Base-by-base conservation (phyloP, 495 filamentous ascomycete species). In the Talaromyces liani region DNA sequence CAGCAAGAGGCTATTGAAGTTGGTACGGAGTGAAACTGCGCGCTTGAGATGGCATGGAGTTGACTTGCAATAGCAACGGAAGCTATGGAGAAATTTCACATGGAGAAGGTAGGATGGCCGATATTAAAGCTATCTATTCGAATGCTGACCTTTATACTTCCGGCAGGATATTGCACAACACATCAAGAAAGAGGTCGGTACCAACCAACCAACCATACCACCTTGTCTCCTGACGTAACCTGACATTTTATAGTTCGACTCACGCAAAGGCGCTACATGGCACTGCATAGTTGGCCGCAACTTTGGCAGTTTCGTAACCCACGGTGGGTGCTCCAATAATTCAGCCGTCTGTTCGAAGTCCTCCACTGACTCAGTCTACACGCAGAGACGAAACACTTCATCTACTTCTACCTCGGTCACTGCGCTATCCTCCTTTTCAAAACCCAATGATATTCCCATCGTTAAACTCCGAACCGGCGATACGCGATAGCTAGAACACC, bases 321-420 rank as follows among this genome's bases (percentile, higher is more conserved):
- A 99, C 71, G 94, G 93, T 96, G 84, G 64, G 82, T 58, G n/a
- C n/a, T 22, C 2, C 45, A 9, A 20, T 12, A 7, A 8, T 49
- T 8, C 45, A 20, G 18, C n/a, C 4, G 7, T 45, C n/a, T 29
- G 51, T 18, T 36, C 27, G 34, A 20, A 22, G 41, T 31, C 24
- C 2, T 31, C 24, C 25, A 39, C 36, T 65, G n/a, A 49, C 22
- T 54, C 31, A 56, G 16, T 20, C 45, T 18, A 49, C 16, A 20
- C 27, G 4, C 79, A 97, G 93, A 99, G 74, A 97, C 94, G 47
- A 97, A 97, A 78, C 94, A 99, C 77, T 99, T 99, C 81, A 97
- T 98, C 73, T 99, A 99, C 82, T 99, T 99, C 84, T 98, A 98
- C 79, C 90, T 98, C 64, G 94, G 94, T 57, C 94, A 97, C 82